These are phyloP conservation scores for Paramyrothecium sp. DNA, from an alignment of 2,329 filamentous ascomycete genomes.

Conservation along the genomic window DNA sequence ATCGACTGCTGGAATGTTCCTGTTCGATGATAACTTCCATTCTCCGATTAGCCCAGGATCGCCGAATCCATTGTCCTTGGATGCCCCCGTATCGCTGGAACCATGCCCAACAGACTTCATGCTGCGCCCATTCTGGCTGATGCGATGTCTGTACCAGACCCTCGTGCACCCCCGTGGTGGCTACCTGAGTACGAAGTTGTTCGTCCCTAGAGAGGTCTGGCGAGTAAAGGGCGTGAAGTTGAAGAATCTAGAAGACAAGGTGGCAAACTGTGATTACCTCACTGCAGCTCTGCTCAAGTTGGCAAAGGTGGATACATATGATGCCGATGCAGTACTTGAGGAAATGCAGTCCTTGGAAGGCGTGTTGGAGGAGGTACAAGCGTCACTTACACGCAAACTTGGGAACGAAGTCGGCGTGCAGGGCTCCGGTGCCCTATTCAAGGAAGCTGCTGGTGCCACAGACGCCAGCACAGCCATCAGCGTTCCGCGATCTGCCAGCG, in stretches of 20 bases:
- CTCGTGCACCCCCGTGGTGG: slow-evolving; percentile 88
- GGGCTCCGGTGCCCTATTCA: slow-evolving; percentile 71
- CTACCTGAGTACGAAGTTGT: slow-evolving; percentile 87
- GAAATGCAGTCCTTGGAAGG: slow-evolving; percentile 90
- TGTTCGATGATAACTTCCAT: slow-evolving; percentile 84
- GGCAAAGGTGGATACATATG: slow-evolving; percentile 78
- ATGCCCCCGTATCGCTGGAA: slow-evolving; percentile 77
- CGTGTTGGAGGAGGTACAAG: slow-evolving; percentile 83
- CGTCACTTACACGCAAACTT: slow-evolving; percentile 73
- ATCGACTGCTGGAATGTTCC: slow-evolving; percentile 61
- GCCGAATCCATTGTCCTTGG: slow-evolving; percentile 59
- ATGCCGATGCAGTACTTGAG: slow-evolving; percentile 87
- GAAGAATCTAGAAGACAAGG: slow-evolving; percentile 89
- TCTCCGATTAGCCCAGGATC: slow-evolving; percentile 62
- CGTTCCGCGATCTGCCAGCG: slow-evolving; percentile 56
- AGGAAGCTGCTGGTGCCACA: slow-evolving; percentile 54
- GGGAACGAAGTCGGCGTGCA: slow-evolving; percentile 91
- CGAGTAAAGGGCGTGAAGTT: slow-evolving; percentile 90
- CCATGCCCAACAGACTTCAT: slow-evolving; percentile 87
- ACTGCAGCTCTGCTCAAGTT: slow-evolving; percentile 87
- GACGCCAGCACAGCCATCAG: slow-evolving; percentile 42
- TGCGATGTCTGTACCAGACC: slow-evolving; percentile 91
- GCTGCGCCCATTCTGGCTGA: slow-evolving; percentile 95
- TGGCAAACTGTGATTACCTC: slow-evolving; percentile 84
- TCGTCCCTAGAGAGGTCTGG: slow-evolving; percentile 92